Conservation (phyloP, 768 basidiomycete genomes). For the Filobasidium wieringae region DNA sequence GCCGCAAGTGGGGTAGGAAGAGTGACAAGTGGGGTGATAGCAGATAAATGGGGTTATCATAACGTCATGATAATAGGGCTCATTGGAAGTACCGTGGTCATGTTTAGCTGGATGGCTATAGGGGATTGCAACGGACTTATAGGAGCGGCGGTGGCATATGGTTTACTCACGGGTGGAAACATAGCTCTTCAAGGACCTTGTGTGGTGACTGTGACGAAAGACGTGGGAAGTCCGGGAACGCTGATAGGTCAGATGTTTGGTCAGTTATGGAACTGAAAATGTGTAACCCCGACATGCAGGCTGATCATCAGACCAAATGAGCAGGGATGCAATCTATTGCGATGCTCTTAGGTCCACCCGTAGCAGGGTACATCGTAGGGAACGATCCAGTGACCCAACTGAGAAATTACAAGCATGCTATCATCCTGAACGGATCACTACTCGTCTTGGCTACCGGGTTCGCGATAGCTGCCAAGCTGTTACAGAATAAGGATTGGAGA, state of each 20-base stretch:
- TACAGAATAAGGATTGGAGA: too few relatives aligned
- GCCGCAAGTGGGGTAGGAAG: conserved; percentile 10
- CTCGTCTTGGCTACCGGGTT: conserved; percentile 1
- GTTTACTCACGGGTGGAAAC: conserved; percentile 9
- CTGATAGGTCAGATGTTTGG: conserved; percentile 13
- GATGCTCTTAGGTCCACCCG: conserved; percentile 10
- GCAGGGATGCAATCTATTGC: conserved; percentile 11
- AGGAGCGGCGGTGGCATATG: conserved; percentile 2
- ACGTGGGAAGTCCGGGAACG: conserved; percentile 6
- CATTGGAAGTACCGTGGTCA: not conserved
- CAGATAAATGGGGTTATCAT: conserved; percentile 6
- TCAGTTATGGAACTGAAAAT: not conserved
- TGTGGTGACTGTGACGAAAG: conserved; percentile 7
- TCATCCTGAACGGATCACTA: conserved; percentile 5
- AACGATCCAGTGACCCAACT: not conserved
- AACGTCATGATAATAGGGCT: conserved; percentile 5
- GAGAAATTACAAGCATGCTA: conserved; percentile 3
- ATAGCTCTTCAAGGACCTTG: conserved; percentile 9
- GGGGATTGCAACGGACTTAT: not conserved
- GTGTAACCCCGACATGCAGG: not conserved
- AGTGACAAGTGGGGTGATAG: conserved; percentile 7
- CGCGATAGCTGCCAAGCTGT: not conserved
- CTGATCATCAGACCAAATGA: too few relatives aligned
- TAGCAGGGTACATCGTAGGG: conserved; percentile 11
- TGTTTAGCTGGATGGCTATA: conserved; percentile 6